Evolutionary conservation across 192 early-diverging fungal genomes (phyloP), one percentile per base, ranked within the genome.

Genomic region (Entomortierella chlamydospora): DNA sequence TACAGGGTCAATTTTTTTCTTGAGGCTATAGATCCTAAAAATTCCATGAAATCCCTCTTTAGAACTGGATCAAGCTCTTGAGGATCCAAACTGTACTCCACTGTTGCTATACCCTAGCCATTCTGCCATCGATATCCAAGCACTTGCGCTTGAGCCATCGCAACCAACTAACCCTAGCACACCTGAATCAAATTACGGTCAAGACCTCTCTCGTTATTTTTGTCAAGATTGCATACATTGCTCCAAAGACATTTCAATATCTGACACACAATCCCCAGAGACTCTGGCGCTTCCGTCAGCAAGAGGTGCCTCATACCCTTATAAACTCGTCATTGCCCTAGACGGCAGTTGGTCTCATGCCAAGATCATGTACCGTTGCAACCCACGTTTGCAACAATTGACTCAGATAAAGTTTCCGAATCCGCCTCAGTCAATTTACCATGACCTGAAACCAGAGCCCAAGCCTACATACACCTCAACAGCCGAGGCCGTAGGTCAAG

Each of bases 261-360:
- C 52, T 4, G 37, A 37, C 15, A 1, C n/a, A 18, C 56, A 33
- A 28, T 7, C 31, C 25, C 37, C 7, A 1, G 34, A 10, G 56
- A 47, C 26, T 34, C 9, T 13, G 57, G 29, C 49, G 33, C 30
- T 1, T 18, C 5, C 52, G 30, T 18, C 22, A 61, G 26, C 53
- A 17, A n/a, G 28, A 10, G 20, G 60, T 26, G n/a, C 52, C 0
- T 17, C 65, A 18, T 79, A 70, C 43, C 62, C 72, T 20, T 73
- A 82, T 23, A 73, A 61, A 43, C 66, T 74, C 22, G 51, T 82
- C 49, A 74, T 82, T 49, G 81, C 81, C 4, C 31, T 82, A 25
- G 81, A 82, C 41, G 81, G 81, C 2, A 74, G 67, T 29, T 82
- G 81, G 81, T 82, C 81, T 1, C 81, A 82, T 12, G 81, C 81